Evolutionary conservation across 1,284 basidiomycete genomes (phyloP).

Genomic region (Ceraceosorus bombacis): DNA sequence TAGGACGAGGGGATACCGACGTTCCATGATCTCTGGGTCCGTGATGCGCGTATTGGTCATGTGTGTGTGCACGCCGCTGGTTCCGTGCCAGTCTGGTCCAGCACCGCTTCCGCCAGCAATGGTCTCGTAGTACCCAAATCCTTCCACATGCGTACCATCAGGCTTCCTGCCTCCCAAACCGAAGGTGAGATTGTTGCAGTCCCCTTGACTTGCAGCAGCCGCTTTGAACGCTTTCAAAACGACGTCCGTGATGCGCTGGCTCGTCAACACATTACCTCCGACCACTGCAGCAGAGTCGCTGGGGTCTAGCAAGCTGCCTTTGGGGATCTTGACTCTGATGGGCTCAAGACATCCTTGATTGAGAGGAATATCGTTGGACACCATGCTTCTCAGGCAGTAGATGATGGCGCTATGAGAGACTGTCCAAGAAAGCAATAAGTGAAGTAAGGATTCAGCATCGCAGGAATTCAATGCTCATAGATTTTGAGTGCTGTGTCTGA

Average conservation of each 20-base stretch:
- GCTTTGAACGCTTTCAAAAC: constrained; percentile 88
- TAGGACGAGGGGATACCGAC: constrained; percentile 78
- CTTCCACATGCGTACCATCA: constrained; percentile 64
- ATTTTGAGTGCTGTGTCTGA: no score
- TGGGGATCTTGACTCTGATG: constrained; percentile 60
- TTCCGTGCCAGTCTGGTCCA: constrained; percentile 78
- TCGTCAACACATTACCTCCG: constrained; percentile 85
- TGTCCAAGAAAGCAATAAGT: no score
- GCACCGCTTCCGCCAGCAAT: constrained; percentile 87
- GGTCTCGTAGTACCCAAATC: constrained; percentile 96
- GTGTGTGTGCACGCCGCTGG: constrained; percentile 53
- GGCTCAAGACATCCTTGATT: constrained; percentile 78
- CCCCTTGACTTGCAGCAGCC: constrained; percentile 86
- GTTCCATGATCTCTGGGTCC: constrained; percentile 84
- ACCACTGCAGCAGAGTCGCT: constrained; percentile 74
- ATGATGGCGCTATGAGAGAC: constrained; percentile 89
- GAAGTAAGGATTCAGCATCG: no score
- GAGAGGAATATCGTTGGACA: constrained; percentile 82
- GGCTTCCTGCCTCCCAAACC: constrained; percentile 77
- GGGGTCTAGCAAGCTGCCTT: constrained; percentile 70
- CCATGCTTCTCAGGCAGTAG: constrained; percentile 85
- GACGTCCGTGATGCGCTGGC: constrained; percentile 88
- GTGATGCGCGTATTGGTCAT: constrained; percentile 76
- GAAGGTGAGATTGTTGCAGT: constrained; percentile 80
- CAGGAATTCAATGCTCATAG: no score